phyloP scores from a whole-genome alignment of 495 filamentous ascomycete species.

The Monascus purpureus region DNA sequence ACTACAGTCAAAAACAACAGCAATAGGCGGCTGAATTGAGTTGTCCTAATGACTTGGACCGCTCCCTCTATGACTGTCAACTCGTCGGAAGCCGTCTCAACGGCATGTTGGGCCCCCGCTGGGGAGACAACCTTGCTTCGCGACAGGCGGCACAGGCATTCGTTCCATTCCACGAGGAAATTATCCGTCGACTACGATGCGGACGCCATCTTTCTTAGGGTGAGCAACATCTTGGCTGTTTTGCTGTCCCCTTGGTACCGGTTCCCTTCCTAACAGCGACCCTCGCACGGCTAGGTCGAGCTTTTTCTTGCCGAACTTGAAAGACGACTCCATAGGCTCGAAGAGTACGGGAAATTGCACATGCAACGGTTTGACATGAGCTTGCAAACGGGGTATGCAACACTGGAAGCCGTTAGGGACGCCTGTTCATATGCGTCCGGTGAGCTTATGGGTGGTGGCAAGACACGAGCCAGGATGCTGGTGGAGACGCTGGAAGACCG shows the following conservation, averaged over 20 bases:
- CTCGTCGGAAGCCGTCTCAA: conserved; percentile 19
- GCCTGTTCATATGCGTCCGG: conserved; percentile 85
- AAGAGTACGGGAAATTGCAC: conserved; percentile 72
- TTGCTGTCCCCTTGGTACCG: conserved; percentile 1
- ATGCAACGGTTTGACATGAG: conserved; percentile 69
- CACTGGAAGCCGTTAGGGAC: conserved; percentile 73
- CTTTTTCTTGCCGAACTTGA: conserved; percentile 82
- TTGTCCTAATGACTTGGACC: conserved; percentile 29
- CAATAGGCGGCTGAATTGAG: neutral
- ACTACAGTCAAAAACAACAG: too few relatives aligned
- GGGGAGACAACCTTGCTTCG: conserved; percentile 26
- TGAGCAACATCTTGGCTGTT: conserved; percentile 11
- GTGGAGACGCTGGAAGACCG: conserved; percentile 87
- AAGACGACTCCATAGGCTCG: conserved; percentile 72
- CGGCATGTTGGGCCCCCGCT: conserved; percentile 17
- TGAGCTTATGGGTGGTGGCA: conserved; percentile 76
- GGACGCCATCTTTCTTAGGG: conserved; percentile 53
- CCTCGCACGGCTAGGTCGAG: conserved; percentile 47
- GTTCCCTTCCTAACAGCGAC: conserved; percentile 7
- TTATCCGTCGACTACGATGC: conserved; percentile 54
- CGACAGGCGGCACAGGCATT: conserved; percentile 46
- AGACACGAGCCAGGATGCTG: conserved; percentile 69
- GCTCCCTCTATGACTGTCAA: conserved; percentile 32
- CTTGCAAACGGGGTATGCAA: conserved; percentile 67
- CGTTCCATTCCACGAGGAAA: conserved; percentile 43